Conservation (phyloP, 2,329 filamentous ascomycete species). For the Colletotrichum sp. region DNA sequence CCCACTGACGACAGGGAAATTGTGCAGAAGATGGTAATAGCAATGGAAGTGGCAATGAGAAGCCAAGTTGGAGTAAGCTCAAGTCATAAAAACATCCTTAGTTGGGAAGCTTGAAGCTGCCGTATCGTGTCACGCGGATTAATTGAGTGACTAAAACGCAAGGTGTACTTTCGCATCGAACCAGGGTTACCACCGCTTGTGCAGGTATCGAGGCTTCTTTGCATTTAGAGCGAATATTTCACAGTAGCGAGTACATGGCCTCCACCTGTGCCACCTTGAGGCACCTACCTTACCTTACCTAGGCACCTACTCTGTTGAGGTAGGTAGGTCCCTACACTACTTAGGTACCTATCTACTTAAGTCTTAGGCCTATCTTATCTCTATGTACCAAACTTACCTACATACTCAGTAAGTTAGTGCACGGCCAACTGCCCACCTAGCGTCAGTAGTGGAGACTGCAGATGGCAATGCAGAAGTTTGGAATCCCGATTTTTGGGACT, state of each 20-base stretch:
- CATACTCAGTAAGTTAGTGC: background rate
- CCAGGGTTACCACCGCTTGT: background rate
- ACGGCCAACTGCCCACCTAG: background rate
- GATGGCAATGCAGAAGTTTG: background rate
- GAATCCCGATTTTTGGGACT: background rate
- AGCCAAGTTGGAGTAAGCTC: background rate
- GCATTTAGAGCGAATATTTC: background rate
- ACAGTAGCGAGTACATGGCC: background rate
- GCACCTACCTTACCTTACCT: no score
- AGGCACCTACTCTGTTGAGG: no score
- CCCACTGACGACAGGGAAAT: background rate
- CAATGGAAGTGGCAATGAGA: background rate
- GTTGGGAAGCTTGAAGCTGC: background rate
- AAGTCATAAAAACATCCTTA: background rate
- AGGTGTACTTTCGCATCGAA: background rate
- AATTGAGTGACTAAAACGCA: background rate
- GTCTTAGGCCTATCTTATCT: no score
- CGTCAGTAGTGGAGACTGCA: background rate
- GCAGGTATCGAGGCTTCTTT: background rate
- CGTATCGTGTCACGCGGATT: background rate
- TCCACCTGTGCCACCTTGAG: background rate
- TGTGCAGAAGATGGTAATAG: background rate
- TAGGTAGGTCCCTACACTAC: no score
- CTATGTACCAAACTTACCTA: no score
- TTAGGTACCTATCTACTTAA: no score